Percentiles rank a stretch among this genome's conserved stretches.
These are phyloP conservation scores for Kuraishia cidri DNA, from an alignment of 805 yeast genomes.

Conservation along the genomic window DNA sequence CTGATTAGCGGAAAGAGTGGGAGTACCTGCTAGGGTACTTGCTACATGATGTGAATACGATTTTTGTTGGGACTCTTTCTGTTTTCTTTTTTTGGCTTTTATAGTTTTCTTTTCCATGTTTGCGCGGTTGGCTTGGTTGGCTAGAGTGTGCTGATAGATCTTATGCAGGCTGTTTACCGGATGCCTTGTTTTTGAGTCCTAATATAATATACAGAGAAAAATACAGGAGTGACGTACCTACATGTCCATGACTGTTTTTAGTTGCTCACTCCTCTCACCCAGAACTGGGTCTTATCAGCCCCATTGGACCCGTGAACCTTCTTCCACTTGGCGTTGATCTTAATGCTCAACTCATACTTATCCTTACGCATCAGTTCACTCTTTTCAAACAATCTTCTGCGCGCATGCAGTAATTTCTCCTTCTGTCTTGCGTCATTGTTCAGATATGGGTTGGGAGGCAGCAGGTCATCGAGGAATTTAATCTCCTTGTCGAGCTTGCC, in stretches of 20 bases:
- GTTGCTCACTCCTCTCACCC: conserved; percentile 45
- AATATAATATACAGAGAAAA: no score
- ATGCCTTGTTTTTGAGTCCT: no score
- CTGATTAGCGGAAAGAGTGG: conserved; percentile 6
- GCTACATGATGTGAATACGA: neutral
- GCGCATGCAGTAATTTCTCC: conserved; percentile 17
- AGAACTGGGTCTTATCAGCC: conserved; percentile 39
- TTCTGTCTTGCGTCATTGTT: conserved; percentile 11
- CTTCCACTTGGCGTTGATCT: conserved; percentile 15
- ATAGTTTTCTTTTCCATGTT: no score
- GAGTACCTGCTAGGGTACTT: neutral
- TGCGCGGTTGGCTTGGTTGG: no score
- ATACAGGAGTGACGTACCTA: no score
- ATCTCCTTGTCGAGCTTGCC: conserved; percentile 20
- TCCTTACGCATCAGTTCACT: conserved; percentile 16
- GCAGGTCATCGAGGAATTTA: conserved; percentile 16
- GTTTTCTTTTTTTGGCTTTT: no score
- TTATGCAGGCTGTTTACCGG: no score
- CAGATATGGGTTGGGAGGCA: conserved; percentile 10
- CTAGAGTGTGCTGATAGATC: no score
- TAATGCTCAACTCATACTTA: conserved; percentile 19
- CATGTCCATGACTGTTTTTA: no score
- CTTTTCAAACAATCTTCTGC: conserved; percentile 16
- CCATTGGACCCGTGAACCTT: conserved; percentile 18
- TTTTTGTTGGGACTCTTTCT: neutral